These are phyloP conservation scores for Phoenix roebelenii DNA, from an alignment of 176 grass and related monocot genomes.

Conservation along the genomic window DNA sequence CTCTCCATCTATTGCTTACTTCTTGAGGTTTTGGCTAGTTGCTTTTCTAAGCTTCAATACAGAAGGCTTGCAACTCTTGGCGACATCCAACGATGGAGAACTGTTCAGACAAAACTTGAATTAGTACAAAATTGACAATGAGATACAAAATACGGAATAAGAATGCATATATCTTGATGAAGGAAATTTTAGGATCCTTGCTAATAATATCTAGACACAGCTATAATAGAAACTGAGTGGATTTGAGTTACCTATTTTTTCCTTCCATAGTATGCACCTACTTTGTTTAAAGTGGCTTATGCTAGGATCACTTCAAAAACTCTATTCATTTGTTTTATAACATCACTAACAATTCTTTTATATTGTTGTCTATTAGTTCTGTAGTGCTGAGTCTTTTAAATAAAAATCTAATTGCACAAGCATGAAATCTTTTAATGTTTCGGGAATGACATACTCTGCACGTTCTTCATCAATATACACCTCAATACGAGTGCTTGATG, in stretches of 20 bases:
- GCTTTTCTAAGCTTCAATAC: slow-evolving; percentile 63
- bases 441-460: slow-evolving; percentile 38
- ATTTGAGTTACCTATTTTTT: no score
- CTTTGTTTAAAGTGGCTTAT: no score
- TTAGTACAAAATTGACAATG: neutral
- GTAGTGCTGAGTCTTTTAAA: neutral
- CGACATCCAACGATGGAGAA: slow-evolving; percentile 30
- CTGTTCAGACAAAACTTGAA: slow-evolving; percentile 10
- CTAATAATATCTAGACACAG: no score
- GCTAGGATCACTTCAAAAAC: no score
- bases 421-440: neutral
- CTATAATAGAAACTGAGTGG: no score
- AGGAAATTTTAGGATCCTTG: no score
- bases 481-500: slow-evolving; percentile 39
- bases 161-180: no score
- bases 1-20: slow-evolving; percentile 33
- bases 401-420: neutral
- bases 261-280: no score
- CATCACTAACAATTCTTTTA: no score
- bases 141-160: no score
- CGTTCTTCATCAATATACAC: slow-evolving; percentile 71
- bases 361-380: no score
- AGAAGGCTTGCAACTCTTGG: slow-evolving; percentile 56
- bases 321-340: no score
- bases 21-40: slow-evolving; percentile 59